Base-by-base conservation (phyloP, 108 stramenopile species). In the Conticribra guillardii region DNA sequence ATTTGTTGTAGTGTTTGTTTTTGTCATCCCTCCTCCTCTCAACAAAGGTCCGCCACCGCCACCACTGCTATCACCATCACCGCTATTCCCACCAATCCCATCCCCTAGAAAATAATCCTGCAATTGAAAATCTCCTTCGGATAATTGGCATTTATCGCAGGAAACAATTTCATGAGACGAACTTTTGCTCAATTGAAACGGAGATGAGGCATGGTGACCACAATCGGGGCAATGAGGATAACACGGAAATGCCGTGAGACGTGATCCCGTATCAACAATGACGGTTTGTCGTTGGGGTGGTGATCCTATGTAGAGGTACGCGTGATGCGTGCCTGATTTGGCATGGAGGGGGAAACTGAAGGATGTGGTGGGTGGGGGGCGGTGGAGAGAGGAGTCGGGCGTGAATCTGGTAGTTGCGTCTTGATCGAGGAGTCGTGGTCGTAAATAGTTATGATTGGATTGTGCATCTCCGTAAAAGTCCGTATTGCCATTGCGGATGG, bases 181-280 rank as follows among this genome's bases (percentile, higher is more conserved):
- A 50, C 72, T 79, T 34, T 60, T 21, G 19, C 67, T 59, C 29
- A 68, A 32, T 45, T 60, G 32, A 37, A 74, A 79, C 41, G 67
- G 71, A 72, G 84, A 19, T 59, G 87, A 73, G 70, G 88, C 63
- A 69, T 88, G 82, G 24, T 59, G 64, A 0, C 96, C 95, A 66
- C 97, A 94, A 23, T 71, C 28, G 29, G 73, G 50, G 50, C 88
- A 86, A 59, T 96, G 96, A 18, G 79, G 68, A 23, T 81, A 67
- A 69, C 98, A 98, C 1, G 96, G 94, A 58, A 96, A 97, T 11
- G 97, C 96, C 44, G 96, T 92, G 62, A 85, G 73, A 46, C 92
- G 89, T 14, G 85, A 87, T 7, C 98, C 98, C 11, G 98, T 98
- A 60, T 98, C 98, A 51, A 98, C 82, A 71, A 98, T 98, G 14